A percentile compares a stretch with the other conserved stretches of the same genome.
These are phyloP conservation scores for Zygosaccharomyces sapae DNA, from an alignment of 1,139 yeast genomes.

Conservation along the genomic window DNA sequence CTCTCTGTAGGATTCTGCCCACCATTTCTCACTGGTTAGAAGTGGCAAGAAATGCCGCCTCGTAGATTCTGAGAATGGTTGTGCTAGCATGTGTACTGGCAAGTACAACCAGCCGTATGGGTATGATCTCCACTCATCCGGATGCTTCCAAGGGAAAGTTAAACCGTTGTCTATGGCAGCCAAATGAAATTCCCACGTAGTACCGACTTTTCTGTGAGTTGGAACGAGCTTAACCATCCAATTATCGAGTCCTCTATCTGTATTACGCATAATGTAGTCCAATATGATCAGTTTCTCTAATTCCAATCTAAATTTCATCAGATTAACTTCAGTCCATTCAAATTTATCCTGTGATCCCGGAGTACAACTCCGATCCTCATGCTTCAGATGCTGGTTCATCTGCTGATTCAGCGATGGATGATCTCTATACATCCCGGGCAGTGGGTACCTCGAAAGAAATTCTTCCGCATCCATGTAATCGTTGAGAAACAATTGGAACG, in stretches of 20 bases:
- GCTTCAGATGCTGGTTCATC: neutral
- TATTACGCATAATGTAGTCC: slow-evolving; percentile 70
- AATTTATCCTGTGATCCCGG: slow-evolving; percentile 34
- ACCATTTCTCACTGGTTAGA: slow-evolving; percentile 61
- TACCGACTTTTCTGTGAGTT: slow-evolving; percentile 16
- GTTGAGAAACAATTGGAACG: slow-evolving; percentile 59
- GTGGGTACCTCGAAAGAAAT: slow-evolving; percentile 53
- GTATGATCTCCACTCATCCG: slow-evolving; percentile 77
- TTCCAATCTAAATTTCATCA: slow-evolving; percentile 56
- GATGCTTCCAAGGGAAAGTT: slow-evolving; percentile 79
- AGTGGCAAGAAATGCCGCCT: slow-evolving; percentile 56
- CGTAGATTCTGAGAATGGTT: slow-evolving; percentile 58
- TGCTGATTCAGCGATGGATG: slow-evolving; percentile 3
- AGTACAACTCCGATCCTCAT: slow-evolving; percentile 7
- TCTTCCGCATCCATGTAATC: slow-evolving; percentile 61
- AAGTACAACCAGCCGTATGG: slow-evolving; percentile 77
- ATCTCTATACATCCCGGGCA: slow-evolving; percentile 42
- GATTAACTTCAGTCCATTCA: slow-evolving; percentile 51
- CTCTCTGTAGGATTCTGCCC: slow-evolving; percentile 56
- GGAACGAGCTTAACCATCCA: slow-evolving; percentile 61
- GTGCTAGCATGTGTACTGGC: slow-evolving; percentile 61
- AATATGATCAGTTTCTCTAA: slow-evolving; percentile 65
- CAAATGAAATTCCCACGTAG: slow-evolving; percentile 48
- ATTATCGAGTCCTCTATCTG: slow-evolving; percentile 70
- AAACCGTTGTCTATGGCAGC: slow-evolving; percentile 79